Evolutionary conservation across 176 grass and related monocot species (phyloP).

Genomic region (maize (Zea mays)): DNA sequence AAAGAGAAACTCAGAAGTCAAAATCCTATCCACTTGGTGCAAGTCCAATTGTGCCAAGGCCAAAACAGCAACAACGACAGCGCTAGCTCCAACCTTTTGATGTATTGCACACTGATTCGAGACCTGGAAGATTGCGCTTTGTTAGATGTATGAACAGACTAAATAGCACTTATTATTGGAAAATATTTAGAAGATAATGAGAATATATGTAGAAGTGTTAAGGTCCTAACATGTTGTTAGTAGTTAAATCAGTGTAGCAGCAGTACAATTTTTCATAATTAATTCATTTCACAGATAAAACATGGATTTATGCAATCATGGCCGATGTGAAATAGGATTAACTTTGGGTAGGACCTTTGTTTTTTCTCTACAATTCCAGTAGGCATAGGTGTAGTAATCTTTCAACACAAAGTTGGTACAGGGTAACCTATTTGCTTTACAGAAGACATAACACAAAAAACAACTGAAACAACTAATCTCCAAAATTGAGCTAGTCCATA

Average conservation of each 20-base stretch:
- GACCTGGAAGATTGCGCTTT: constrained; percentile 51
- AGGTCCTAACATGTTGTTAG: neutral
- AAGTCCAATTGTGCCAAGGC: constrained; percentile 90
- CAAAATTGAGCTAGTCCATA: no score
- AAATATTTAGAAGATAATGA: neutral
- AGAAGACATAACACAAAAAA: no score
- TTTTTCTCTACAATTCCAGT: no score
- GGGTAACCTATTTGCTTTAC: no score
- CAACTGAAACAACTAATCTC: no score
- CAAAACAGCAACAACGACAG: constrained; percentile 79
- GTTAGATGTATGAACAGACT: no score
- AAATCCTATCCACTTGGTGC: constrained; percentile 56
- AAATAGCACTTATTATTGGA: neutral
- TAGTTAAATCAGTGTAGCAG: neutral
- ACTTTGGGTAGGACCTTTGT: no score
- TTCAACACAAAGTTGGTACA: no score
- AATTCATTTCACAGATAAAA: neutral
- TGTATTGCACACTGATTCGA: constrained; percentile 95
- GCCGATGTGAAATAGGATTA: no score
- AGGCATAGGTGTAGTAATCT: no score
- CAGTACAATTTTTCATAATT: neutral
- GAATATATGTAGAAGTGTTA: neutral
- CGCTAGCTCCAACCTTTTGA: constrained; percentile 82
- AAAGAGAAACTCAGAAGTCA: constrained; percentile 20
- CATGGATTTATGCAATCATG: neutral